Conservation (phyloP, 1,284 basidiomycete species). For the Rhodotorula sp. region DNA sequence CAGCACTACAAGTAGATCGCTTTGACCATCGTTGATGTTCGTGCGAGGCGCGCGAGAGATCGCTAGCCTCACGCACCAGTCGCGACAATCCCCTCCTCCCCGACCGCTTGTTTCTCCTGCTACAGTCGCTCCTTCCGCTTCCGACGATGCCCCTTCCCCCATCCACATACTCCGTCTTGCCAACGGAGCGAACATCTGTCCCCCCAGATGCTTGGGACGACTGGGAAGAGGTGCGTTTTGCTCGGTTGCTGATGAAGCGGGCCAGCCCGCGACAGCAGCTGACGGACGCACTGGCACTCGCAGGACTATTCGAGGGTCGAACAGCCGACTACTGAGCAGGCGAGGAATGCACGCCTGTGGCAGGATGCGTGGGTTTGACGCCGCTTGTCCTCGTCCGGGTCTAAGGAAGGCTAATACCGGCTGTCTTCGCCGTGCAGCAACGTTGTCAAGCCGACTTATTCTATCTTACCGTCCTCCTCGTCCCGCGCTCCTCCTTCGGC, state of each 20-base stretch:
- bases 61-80: not conserved
- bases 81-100: too few species aligned
- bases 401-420: not conserved
- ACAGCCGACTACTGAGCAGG: not conserved
- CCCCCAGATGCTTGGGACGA: not conserved
- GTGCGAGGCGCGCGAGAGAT: too few species aligned
- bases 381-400: too few species aligned
- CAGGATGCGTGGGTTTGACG: slow-evolving; percentile 16
- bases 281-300: not conserved
- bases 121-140: not conserved
- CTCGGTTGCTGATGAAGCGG: not conserved
- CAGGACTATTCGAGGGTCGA: slow-evolving; percentile 16
- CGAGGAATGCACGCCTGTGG: slow-evolving; percentile 24
- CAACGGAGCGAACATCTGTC: not conserved
- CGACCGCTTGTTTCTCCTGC: not conserved
- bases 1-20: too few species aligned
- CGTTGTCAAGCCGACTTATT: slow-evolving; percentile 6
- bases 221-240: slow-evolving; percentile 7
- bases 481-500: slow-evolving; percentile 1
- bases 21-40: too few species aligned
- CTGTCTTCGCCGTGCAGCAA: slow-evolving; percentile 3
- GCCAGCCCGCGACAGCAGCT: too few species aligned
- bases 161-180: not conserved
- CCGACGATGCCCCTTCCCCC: slow-evolving; percentile 8
- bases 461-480: slow-evolving; percentile 15